phyloP scores from a whole-genome alignment of 495 filamentous ascomycete species.

The Xylaria castorea region DNA sequence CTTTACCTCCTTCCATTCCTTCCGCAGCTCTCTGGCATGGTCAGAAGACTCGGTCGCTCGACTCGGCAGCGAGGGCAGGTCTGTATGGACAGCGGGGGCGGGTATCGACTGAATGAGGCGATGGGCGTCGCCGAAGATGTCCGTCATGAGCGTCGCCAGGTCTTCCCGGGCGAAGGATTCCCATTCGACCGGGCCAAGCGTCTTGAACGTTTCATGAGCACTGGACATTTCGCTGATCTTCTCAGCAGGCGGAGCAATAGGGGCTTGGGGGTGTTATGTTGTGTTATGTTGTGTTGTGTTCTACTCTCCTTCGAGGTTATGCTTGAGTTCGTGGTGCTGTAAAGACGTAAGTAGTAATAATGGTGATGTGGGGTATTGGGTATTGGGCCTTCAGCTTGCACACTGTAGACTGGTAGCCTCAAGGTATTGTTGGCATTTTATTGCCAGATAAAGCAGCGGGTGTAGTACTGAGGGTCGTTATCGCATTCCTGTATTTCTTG shows the following conservation, averaged over 20 bases:
- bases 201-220: constrained; percentile 76
- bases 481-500: neutral
- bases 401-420: neutral
- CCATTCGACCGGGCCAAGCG: constrained; percentile 75
- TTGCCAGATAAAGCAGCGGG: neutral
- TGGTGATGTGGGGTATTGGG: neutral
- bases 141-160: constrained; percentile 60
- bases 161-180: constrained; percentile 61
- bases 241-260: neutral
- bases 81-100: constrained; percentile 29
- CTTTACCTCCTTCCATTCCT: constrained; percentile 89
- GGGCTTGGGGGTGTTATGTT: neutral
- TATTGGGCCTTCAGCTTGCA: too few species aligned
- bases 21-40: constrained; percentile 57
- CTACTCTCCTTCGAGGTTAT: neutral
- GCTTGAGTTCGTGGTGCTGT: neutral
- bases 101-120: constrained; percentile 80
- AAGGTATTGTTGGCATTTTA: neutral
- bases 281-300: neutral
- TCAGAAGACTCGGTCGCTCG: constrained; percentile 38
- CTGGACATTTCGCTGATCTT: constrained; percentile 56
- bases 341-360: neutral
- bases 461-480: too few species aligned
- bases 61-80: constrained; percentile 5
- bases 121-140: constrained; percentile 68